A percentile compares a stretch with the other conserved stretches of the same genome.
These are phyloP conservation scores for Rhodotorula sp. DNA, from an alignment of 1,284 basidiomycete species.

Conservation along the genomic window DNA sequence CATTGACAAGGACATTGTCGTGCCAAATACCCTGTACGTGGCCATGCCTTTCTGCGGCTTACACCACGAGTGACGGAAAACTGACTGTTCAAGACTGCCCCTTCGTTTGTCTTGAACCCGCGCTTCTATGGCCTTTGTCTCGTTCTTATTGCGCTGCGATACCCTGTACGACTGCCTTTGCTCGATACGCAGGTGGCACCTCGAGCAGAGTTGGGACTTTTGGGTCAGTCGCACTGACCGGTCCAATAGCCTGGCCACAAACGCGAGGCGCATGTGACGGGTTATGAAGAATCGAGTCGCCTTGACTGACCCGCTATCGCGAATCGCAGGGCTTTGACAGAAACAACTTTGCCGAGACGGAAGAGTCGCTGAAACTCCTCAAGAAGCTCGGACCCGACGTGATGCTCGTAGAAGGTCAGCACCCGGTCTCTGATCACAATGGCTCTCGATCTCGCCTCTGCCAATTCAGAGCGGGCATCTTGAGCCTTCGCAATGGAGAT, in stretches of 20 bases:
- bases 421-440: too few relatives aligned
- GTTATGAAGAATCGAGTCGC: too few relatives aligned
- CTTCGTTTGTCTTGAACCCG: too few relatives aligned
- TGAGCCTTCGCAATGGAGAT: too few relatives aligned
- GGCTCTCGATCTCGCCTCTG: too few relatives aligned
- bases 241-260: too few relatives aligned
- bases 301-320: background rate
- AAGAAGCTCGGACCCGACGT: conserved; percentile 24
- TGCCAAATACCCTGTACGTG: conserved; percentile 28
- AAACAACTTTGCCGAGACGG: conserved; percentile 37
- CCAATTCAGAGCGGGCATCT: too few relatives aligned
- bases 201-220: conserved; percentile 30
- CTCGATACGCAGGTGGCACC: conserved; percentile 9
- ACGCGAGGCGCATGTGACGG: too few relatives aligned
- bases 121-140: too few relatives aligned
- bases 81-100: too few relatives aligned
- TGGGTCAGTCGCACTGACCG: conserved; percentile 23
- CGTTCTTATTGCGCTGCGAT: too few relatives aligned
- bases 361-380: conserved; percentile 21
- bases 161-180: background rate
- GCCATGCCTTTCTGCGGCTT: background rate
- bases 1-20: conserved; percentile 32
- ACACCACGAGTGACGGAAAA: too few relatives aligned
- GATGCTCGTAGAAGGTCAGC: conserved; percentile 31
- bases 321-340: conserved; percentile 27